Evolutionary conservation across 1,284 basidiomycete genomes (phyloP), one percentile per base, ranked within the genome.

Genomic region (Puccinia novopanici): DNA sequence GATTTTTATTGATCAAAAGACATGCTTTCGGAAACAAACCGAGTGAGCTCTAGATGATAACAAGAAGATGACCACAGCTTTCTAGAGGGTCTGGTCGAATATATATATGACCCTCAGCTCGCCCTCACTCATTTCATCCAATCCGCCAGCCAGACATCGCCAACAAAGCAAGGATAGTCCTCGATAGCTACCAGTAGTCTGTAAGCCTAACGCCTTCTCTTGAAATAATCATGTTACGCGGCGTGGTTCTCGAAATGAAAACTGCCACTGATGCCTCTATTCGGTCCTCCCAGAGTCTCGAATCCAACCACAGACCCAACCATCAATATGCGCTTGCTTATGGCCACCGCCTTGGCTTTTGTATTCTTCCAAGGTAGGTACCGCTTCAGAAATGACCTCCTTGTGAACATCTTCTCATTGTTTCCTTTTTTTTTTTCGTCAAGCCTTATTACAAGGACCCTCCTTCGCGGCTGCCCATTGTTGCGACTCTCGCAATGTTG

Each of bases 381-480:
- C 48, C 24, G 15, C 6, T 52, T 52, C 27, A 30, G 34, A 2
- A 3, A 27, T 19, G 19, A 3, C 10, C 34, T 34, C 34, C 34
- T 34, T 4, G 34, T 34, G 34, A 48, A 17, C 22, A 37, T 48
- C 1, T 30, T 30, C n/a, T 22, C 27, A 22, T 30, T 2, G 10
- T 27, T 24, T 68, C 22, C 27, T 68, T 4, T 34, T 22, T 13
- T 24, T 17, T 27, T 54, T n/a, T 22, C 22, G 24, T 30, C 2
- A 24, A 70, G 45, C 52, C 67, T 70, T 70, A 19, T 52, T 70
- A 30, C 48, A 34, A 70, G 67, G 45, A n/a, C 50, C 67, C 22
- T 50, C 40, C 42, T 48, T 54, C 67, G 50, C 67, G 45, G 50
- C 42, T 22, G 67, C 42, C 13, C 67, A 70, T 30, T 70, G 67